A percentile compares a stretch with the other conserved stretches of the same genome.
Conservation (phyloP, 768 basidiomycete genomes). For the Pleurotus salmoneostramineus region DNA sequence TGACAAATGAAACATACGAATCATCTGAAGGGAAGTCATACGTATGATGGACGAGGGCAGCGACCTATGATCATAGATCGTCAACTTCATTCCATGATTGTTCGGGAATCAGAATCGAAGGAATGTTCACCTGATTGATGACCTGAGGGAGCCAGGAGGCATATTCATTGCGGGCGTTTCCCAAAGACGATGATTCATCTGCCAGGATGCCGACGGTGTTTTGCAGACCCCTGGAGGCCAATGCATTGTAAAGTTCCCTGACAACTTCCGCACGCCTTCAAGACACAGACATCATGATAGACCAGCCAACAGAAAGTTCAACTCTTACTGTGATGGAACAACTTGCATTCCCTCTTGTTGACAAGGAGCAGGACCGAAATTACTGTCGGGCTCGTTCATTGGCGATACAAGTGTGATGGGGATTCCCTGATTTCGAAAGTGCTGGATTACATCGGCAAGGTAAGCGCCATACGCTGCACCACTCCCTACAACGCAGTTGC, state of each 20-base stretch:
- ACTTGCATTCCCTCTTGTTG: constrained; percentile 46
- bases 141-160: constrained; percentile 30
- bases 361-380: constrained; percentile 33
- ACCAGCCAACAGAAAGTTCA: no score
- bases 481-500: constrained; percentile 15
- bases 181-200: constrained; percentile 35
- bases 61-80: constrained; percentile 19
- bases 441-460: constrained; percentile 34
- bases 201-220: constrained; percentile 33
- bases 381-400: constrained; percentile 41
- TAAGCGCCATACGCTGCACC: constrained; percentile 36
- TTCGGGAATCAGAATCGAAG: neutral
- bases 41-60: constrained; percentile 39
- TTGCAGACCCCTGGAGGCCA: constrained; percentile 22
- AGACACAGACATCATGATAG: no score
- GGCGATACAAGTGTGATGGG: constrained; percentile 36
- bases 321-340: constrained; percentile 27
- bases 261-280: constrained; percentile 35
- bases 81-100: neutral
- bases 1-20: constrained; percentile 26
- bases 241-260: constrained; percentile 29
- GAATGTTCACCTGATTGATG: constrained; percentile 19
- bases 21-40: constrained; percentile 41
- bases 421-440: constrained; percentile 33
- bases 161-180: constrained; percentile 26